Evolutionary conservation across 2,329 filamentous ascomycete species (phyloP).

Genomic region (Paecilomyces variotii): DNA sequence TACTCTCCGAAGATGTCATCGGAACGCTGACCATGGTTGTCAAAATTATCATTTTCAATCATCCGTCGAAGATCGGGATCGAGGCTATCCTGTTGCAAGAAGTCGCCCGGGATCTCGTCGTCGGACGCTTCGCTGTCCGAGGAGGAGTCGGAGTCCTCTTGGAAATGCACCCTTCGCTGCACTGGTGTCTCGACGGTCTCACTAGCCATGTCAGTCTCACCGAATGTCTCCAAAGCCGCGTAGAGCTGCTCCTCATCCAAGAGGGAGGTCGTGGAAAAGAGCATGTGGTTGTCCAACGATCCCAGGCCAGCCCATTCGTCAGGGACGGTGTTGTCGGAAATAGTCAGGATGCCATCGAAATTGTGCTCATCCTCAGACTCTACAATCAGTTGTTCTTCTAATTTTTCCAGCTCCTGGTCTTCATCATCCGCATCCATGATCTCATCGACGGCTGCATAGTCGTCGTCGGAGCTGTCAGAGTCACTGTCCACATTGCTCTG

Average conservation of each 20-base stretch:
- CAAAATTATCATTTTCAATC: conserved; percentile 56
- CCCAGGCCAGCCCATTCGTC: conserved; percentile 48
- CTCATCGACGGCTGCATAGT: conserved; percentile 69
- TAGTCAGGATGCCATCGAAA: conserved; percentile 13
- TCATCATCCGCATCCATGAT: conserved; percentile 75
- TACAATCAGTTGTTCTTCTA: conserved; percentile 70
- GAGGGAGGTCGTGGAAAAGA: conserved; percentile 33
- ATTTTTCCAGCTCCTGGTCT: conserved; percentile 66
- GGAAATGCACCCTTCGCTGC: conserved; percentile 65
- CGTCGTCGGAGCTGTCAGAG: conserved; percentile 51
- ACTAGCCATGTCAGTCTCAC: conserved; percentile 27
- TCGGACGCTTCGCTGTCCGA: conserved; percentile 49
- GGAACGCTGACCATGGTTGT: conserved; percentile 22
- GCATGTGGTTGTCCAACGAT: conserved; percentile 34
- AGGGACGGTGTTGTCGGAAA: conserved; percentile 15
- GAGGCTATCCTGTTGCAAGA: conserved; percentile 65
- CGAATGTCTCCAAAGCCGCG: conserved; percentile 29
- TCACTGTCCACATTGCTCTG: conserved; percentile 23
- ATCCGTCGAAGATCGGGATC: conserved; percentile 65
- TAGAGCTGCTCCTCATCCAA: conserved; percentile 38
- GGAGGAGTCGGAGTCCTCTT: conserved; percentile 52
- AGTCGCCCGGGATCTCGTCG: conserved; percentile 68
- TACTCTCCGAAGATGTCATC: conserved; percentile 32
- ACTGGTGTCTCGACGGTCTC: conserved; percentile 35
- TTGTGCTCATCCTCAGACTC: conserved; percentile 31